phyloP scores from a whole-genome alignment of 257 asterid species.

The Penstemon davidsonii region DNA sequence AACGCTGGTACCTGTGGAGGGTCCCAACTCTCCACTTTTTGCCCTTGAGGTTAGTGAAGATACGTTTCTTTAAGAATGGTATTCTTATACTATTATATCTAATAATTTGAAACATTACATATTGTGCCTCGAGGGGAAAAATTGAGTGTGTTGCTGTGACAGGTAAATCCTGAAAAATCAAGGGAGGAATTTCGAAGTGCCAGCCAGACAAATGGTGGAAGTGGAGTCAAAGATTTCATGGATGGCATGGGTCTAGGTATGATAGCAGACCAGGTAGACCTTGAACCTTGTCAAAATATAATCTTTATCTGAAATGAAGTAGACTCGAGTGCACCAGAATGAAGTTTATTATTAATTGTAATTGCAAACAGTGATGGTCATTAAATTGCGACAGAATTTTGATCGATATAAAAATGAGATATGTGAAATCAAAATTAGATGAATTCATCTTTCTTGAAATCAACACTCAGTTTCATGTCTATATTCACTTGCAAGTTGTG shows the following conservation, averaged over 20 bases:
- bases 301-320: neutral
- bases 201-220: conserved; percentile 72
- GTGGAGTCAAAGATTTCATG: conserved; percentile 94
- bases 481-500: neutral
- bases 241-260: conserved; percentile 98
- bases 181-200: conserved; percentile 83
- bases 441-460: neutral
- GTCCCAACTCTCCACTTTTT: conserved; percentile 84
- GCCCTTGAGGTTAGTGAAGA: conserved; percentile 85
- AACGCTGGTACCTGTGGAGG: conserved; percentile 79
- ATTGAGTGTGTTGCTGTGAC: conserved; percentile 37
- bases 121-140: conserved; percentile 26
- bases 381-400: neutral
- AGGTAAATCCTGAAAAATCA: conserved; percentile 96
- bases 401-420: neutral
- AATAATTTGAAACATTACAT: neutral
- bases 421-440: neutral
- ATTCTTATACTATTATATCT: neutral
- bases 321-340: neutral
- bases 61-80: conserved; percentile 18
- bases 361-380: neutral
- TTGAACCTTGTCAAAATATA: conserved; percentile 7
- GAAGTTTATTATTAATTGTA: neutral
- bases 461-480: neutral
- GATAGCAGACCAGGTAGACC: conserved; percentile 86